Conservation (phyloP, 2,329 filamentous ascomycete species). For the Didymella keratinophila region DNA sequence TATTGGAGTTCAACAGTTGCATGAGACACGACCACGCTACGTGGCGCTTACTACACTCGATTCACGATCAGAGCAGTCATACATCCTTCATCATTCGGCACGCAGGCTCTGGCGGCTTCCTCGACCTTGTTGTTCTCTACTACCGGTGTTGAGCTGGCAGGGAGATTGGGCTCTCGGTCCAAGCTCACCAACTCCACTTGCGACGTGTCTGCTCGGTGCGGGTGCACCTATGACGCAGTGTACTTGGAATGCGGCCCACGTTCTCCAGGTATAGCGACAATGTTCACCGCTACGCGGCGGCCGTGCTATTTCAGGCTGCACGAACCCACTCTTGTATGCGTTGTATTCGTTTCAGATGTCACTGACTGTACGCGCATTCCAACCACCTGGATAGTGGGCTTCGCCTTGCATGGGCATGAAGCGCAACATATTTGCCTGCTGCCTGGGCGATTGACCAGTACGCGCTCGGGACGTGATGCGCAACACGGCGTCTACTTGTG, state of each 20-base stretch:
- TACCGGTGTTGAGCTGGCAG: slow-evolving; percentile 17
- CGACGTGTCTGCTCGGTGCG: slow-evolving; percentile 19
- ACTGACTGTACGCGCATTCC: slow-evolving; percentile 5
- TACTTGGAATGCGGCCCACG: slow-evolving; percentile 12
- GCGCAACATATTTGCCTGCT: slow-evolving; percentile 21
- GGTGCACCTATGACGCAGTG: slow-evolving; percentile 20
- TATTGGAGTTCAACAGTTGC: slow-evolving; percentile 7
- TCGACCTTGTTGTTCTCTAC: not conserved
- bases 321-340: not conserved
- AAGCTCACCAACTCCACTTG: slow-evolving; percentile 17
- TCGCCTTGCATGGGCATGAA: slow-evolving; percentile 22
- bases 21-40: slow-evolving; percentile 11
- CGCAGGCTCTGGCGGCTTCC: slow-evolving; percentile 2
- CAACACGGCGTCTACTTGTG: slow-evolving; percentile 24
- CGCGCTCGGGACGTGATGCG: slow-evolving; percentile 20
- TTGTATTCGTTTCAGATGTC: slow-evolving; percentile 12
- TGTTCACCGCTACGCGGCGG: slow-evolving; percentile 14
- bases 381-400: slow-evolving; percentile 16
- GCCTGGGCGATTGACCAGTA: slow-evolving; percentile 14
- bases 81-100: slow-evolving; percentile 1
- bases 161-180: slow-evolving; percentile 3
- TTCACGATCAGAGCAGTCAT: slow-evolving; percentile 4
- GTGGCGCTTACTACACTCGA: slow-evolving; percentile 13
- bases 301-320: slow-evolving; percentile 10
- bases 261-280: slow-evolving; percentile 2